Evolutionary conservation across 495 filamentous ascomycete genomes (phyloP), one percentile per base, ranked within the genome.

Genomic region (Hamigera avellanea): DNA sequence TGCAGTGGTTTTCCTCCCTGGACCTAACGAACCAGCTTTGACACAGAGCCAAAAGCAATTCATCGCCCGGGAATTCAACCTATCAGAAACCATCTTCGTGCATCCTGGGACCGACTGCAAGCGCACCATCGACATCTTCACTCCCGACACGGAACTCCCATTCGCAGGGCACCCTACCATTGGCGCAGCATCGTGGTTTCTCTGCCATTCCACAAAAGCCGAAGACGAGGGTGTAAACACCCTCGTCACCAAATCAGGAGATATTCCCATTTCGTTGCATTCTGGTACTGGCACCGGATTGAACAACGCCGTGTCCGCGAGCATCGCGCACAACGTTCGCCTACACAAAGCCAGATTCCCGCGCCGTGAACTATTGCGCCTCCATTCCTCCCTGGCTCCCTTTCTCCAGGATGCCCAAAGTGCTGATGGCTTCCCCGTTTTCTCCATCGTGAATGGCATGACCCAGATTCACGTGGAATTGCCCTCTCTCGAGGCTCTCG

Each of bases 141-240:
- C 75, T 18, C 53, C 63, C 12, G 52, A 63, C 18, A 43, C 42
- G 8, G 82, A 87, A 48, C 51, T 87, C 10, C 75, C 78, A 2
- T 88, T 86, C 44, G 81, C 83, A 0, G 83, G 83, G 7, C 83
- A 88, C 52, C 83, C 83, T 0, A 86, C 79, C 29, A 75, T 89
- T 41, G 83, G 83, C 36, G 66, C 77, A 2, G 73, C 77, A 2
- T 67, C 67, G 32, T 72, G 78, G 62, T 57, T 59, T 40, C 42
- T 64, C 1, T 42, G 39, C 13, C 50, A 57, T 62, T 35, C 50
- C 48, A 41, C 65, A 14, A 36, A 60, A 10, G 46, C 53, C 19
- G 42, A 50, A 4, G 26, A 50, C 46, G 36, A 38, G 10, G 29
- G 50, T 44, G 58, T 64, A 19, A 46, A 57, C 14, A 57, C 56